Conservation (phyloP, 1,139 yeast genomes). For the Magnusiomyces clavatus region DNA sequence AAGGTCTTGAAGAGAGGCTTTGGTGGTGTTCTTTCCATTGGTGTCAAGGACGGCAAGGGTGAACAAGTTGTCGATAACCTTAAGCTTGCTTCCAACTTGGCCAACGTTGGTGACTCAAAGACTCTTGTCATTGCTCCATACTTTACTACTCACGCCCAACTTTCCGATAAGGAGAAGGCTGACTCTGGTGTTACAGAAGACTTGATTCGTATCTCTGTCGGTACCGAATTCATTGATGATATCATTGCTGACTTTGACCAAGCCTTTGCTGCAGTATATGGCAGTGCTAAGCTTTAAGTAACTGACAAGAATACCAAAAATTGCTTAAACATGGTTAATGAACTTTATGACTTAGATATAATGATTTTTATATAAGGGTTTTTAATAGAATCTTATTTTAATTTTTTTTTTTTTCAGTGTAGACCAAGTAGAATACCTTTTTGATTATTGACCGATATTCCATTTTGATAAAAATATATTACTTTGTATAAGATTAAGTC, state of each 20-base stretch:
- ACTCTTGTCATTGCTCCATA: slow-evolving; percentile 93
- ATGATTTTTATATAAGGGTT: neutral
- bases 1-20: slow-evolving; percentile 71
- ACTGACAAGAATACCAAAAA: neutral
- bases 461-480: too few species aligned
- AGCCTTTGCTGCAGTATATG: slow-evolving; percentile 42
- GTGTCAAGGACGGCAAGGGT: slow-evolving; percentile 69
- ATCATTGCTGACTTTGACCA: slow-evolving; percentile 80
- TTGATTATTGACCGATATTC: too few species aligned
- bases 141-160: slow-evolving; percentile 92
- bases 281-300: slow-evolving; percentile 1
- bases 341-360: neutral
- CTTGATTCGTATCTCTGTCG: slow-evolving; percentile 79
- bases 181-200: slow-evolving; percentile 84
- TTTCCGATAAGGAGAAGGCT: slow-evolving; percentile 68
- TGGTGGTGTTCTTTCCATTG: slow-evolving; percentile 85
- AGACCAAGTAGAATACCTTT: too few species aligned
- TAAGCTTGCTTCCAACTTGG: slow-evolving; percentile 81
- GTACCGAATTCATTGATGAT: slow-evolving; percentile 86
- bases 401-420: too few species aligned
- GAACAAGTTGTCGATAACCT: slow-evolving; percentile 76
- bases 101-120: slow-evolving; percentile 95
- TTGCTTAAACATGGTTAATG: neutral
- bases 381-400: neutral
- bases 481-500: too few species aligned